Conservation (phyloP, 2,329 filamentous ascomycete genomes). For the Trichocomaceae sp. region DNA sequence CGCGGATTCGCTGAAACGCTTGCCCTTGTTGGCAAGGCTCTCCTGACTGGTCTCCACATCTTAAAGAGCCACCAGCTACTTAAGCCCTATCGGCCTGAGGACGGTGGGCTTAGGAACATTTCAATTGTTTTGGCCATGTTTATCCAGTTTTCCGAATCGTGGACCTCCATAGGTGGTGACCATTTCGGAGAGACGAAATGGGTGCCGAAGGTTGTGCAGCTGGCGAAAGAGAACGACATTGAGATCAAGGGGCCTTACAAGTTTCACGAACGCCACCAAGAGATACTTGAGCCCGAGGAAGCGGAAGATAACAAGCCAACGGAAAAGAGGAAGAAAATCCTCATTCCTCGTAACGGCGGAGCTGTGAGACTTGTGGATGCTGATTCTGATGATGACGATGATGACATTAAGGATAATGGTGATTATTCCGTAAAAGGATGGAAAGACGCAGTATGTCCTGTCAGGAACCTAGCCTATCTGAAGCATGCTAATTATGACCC, state of each 20-base stretch:
- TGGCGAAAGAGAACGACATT: constrained; percentile 1
- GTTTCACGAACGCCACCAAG: not conserved
- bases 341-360: not conserved
- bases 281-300: not conserved
- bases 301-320: not conserved
- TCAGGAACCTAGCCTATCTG: not conserved
- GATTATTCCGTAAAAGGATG: constrained; percentile 9
- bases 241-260: constrained; percentile 7
- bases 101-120: constrained; percentile 2
- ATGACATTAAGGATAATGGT: constrained; percentile 3
- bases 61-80: constrained; percentile 4
- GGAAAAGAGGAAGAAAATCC: not conserved
- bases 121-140: constrained; percentile 6
- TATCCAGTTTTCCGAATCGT: not conserved
- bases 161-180: constrained; percentile 1
- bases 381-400: constrained; percentile 4
- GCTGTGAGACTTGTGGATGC: not conserved
- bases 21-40: constrained; percentile 8
- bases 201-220: constrained; percentile 3
- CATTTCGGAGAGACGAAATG: constrained; percentile 9
- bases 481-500: not conserved
- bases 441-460: constrained; percentile 6
- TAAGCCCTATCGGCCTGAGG: not conserved
- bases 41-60: constrained; percentile 2
- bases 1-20: constrained; percentile 5